Evolutionary conservation across 495 filamentous ascomycete genomes (phyloP).

Genomic region (Xylaria castorea): DNA sequence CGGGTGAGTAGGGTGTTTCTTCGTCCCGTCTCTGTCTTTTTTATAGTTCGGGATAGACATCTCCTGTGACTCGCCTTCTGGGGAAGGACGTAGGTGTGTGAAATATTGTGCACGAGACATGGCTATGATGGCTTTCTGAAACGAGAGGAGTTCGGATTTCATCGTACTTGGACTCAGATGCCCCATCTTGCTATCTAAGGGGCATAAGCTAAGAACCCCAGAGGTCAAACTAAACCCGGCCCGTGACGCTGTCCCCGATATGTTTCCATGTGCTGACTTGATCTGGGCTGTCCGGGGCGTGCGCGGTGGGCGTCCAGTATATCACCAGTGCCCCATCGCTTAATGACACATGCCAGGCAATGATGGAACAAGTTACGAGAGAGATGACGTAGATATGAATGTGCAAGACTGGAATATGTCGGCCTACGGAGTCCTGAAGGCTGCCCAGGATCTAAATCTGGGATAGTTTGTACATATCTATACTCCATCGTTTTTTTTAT

Average conservation of each 20-base stretch:
- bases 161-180: background rate
- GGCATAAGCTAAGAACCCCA: background rate
- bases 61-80: background rate
- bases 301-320: background rate
- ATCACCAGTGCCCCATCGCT: background rate
- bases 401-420: background rate
- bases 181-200: background rate
- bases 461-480: background rate
- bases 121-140: constrained; percentile 37
- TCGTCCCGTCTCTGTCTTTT: background rate
- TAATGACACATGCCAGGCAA: background rate
- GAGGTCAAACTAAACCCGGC: background rate
- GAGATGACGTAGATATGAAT: background rate
- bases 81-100: constrained; percentile 25
- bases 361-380: background rate
- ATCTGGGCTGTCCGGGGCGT: background rate
- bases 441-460: background rate
- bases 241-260: background rate
- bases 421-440: background rate
- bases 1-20: background rate
- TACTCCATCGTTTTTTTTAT: background rate
- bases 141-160: constrained; percentile 35
- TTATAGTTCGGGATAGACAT: background rate
- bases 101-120: constrained; percentile 39
- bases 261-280: background rate